Base-by-base conservation (phyloP, 345 rosid species). In the Carallia brachiata region DNA sequence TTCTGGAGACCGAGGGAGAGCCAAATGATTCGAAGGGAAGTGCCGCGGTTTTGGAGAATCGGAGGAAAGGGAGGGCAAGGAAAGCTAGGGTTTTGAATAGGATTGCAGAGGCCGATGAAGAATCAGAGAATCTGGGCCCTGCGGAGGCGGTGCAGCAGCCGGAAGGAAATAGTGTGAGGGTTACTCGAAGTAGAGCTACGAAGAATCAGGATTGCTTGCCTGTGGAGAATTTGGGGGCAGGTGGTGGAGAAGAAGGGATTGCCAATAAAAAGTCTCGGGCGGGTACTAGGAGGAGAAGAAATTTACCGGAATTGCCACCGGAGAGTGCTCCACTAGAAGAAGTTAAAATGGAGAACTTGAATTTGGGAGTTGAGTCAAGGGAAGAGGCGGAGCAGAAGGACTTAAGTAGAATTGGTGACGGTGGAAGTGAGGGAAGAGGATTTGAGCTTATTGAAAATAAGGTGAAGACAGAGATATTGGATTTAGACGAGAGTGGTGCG, bases 61-160 rank as follows among this genome's bases (percentile, higher is more conserved):
- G 63, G 50, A 61, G 61, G 30, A 70, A 32, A 70, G 77, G 78
- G 34, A 54, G 65, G 39, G 54, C 78, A 17, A 71, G 73, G 77
- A 84, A 66, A 73, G 71, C 63, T 52, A 77, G 66, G 77, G 81
- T 63, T 78, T 30, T 66, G 84, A 81, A 53, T 28, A 44, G 23
- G 69, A 48, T 53, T 54, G 19, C 36, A 23, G 68, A 64, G 69
- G 61, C 62, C 55, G 63, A 47, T 4, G 61, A 60, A 30, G 72
- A 44, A 31, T 15, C 66, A 10, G 81, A 71, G 44, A 66, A 72
- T 44, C n/a, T 64, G 30, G 68, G 7, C 19, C 34, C 23, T 9
- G 27, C 30, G 34, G 70, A 18, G 7, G 70, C 17, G 18, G 59
- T 52, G 19, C 27, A 44, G 6, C 59, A 31, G 36, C 15, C n/a